Conservation (phyloP, 2,329 filamentous ascomycete species). For the Lachnellula arida region DNA sequence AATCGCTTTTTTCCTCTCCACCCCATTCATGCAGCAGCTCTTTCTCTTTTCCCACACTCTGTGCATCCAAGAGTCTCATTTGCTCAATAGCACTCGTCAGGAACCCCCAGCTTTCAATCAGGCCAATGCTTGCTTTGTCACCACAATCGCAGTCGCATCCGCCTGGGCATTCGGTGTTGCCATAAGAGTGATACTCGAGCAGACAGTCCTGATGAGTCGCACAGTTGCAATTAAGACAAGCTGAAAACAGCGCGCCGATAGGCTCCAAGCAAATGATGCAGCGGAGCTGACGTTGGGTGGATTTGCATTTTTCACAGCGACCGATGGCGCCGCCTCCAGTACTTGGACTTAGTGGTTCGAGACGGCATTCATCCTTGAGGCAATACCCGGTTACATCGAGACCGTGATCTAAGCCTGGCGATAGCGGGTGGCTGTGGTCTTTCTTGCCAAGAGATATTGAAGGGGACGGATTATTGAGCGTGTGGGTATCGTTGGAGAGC, state of each 20-base stretch:
- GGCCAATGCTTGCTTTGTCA: constrained; percentile 50
- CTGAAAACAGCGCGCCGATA: constrained; percentile 53
- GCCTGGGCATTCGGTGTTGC: constrained; percentile 53
- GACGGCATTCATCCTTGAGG: constrained; percentile 56
- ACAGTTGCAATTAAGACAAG: constrained; percentile 60
- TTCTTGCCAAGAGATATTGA: constrained; percentile 53
- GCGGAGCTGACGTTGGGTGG: constrained; percentile 50
- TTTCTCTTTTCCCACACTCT: constrained; percentile 5
- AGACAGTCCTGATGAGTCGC: constrained; percentile 53
- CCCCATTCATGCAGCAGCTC: constrained; percentile 4
- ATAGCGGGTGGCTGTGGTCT: constrained; percentile 42
- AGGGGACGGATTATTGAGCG: constrained; percentile 34
- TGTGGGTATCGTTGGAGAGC: constrained; percentile 25
- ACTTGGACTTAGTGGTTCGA: constrained; percentile 48
- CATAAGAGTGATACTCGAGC: constrained; percentile 25
- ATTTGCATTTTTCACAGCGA: constrained; percentile 46
- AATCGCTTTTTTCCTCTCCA: constrained; percentile 21
- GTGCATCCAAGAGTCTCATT: constrained; percentile 21
- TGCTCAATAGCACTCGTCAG: constrained; percentile 39
- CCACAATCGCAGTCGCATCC: constrained; percentile 62
- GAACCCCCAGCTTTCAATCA: constrained; percentile 58
- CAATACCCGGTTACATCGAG: constrained; percentile 61
- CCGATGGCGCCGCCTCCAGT: constrained; percentile 43
- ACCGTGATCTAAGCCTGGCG: constrained; percentile 48
- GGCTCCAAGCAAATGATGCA: constrained; percentile 62